Base-by-base conservation (phyloP, 805 yeast genomes). In the Sugiyamaella qingdaonensis region DNA sequence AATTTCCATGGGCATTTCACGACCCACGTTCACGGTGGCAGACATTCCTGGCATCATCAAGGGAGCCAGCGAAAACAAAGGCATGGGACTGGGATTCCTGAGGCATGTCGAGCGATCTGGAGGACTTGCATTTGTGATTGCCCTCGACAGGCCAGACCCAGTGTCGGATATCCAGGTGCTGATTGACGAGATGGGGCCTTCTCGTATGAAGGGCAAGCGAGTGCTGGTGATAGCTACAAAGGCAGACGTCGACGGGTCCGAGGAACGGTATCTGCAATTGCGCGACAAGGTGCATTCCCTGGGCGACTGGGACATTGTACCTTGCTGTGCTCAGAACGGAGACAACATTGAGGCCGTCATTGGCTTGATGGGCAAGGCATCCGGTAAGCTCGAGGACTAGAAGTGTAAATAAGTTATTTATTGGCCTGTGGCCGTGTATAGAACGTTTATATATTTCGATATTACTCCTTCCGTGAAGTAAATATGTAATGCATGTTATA, bases 41-140 rank as follows among this genome's bases (percentile, higher is more conserved):
- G 99, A 94, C 72, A 94, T 94, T 54, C 99, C 99, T 0, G 99
- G 99, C 5, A 86, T 94, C 44, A 86, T 94, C 55, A 78, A 83
- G 67, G 97, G 96, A 5, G 98, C 99, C 0, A 78, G 82, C 7
- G 65, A 67, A 5, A 87, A 91, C 64, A 84, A 79, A 65, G 99
- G 99, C 1, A 84, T 94, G 87, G 99, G 99, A 0, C 74, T 89
- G 47, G 97, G 90, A 57, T 94, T 94, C 68, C 71, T 94, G 58
- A 78, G 97, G 52, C 99, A 94, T 67, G 82, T 94, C 46, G 98
- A 94, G 68, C 78, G 99, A 58, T 86, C 96, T 3, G 85, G 86
- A 13, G 96, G 97, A 0, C 70, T 94, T 52, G 95, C 86, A 2
- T 89, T 92, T 71, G 96, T 94, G 4, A 72, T 92, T 2, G 85